Percentiles rank a stretch among this genome's conserved stretches.
phyloP scores from a whole-genome alignment of 768 basidiomycete genomes.

The Obba rivulosa region DNA sequence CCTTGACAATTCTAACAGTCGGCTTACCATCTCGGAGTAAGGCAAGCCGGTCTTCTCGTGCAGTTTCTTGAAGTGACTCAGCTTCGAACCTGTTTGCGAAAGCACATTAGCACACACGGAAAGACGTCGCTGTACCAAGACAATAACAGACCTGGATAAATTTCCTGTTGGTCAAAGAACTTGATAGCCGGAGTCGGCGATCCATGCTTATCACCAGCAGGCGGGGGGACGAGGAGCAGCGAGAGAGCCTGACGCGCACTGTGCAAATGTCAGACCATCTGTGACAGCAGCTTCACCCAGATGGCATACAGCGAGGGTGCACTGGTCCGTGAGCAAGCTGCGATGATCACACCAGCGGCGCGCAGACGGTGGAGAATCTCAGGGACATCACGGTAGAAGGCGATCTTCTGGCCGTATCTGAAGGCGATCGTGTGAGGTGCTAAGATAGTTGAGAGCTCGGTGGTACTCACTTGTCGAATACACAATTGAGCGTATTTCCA shows the following conservation, averaged over 20 bases:
- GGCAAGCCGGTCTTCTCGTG: constrained; percentile 48
- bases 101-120: too few relatives aligned
- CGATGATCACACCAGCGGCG: constrained; percentile 45
- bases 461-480: constrained; percentile 41
- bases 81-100: constrained; percentile 58
- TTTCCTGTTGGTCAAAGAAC: constrained; percentile 68
- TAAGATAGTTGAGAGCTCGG: neutral
- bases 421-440: neutral
- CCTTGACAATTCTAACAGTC: neutral
- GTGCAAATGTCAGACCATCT: neutral
- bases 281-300: neutral
- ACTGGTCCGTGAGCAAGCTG: constrained; percentile 70
- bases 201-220: constrained; percentile 24
- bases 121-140: too few relatives aligned
- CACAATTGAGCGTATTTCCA: constrained; percentile 38
- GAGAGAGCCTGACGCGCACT: constrained; percentile 77
- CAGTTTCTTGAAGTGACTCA: constrained; percentile 72
- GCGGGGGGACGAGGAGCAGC: constrained; percentile 49
- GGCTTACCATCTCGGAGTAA: constrained; percentile 45
- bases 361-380: constrained; percentile 59
- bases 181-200: constrained; percentile 42
- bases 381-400: constrained; percentile 76
- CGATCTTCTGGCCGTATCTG: constrained; percentile 51
- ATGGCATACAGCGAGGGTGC: constrained; percentile 60
- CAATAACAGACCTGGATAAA: constrained; percentile 54